These are phyloP conservation scores for Vitis hybrid DNA, from an alignment of 177 flowering plant genomes.

Conservation along the genomic window DNA sequence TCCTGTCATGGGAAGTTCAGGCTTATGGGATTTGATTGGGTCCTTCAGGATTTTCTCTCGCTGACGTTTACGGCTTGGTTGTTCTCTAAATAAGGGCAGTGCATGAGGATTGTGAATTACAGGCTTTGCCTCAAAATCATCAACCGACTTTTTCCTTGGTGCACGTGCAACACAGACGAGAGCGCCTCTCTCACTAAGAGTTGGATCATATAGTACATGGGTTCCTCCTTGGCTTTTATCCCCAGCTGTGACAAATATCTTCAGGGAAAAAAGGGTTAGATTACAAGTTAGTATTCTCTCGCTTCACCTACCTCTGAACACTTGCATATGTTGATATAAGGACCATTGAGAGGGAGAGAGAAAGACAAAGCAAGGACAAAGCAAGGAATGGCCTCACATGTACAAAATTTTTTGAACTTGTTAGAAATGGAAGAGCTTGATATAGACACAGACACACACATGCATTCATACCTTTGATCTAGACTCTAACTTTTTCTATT, in stretches of 20 bases:
- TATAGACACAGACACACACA: no score
- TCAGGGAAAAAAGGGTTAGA: constrained; percentile 7
- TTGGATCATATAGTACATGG: constrained; percentile 87
- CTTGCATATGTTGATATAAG: no score
- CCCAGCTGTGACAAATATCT: constrained; percentile 88
- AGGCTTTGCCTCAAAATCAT: constrained; percentile 81
- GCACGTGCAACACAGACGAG: constrained; percentile 97
- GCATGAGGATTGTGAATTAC: constrained; percentile 98
- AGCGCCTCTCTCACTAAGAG: constrained; percentile 91
- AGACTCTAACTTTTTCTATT: no score
- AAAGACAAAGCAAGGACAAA: not conserved
- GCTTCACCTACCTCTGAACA: not conserved
- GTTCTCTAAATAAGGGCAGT: constrained; percentile 91
- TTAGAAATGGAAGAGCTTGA: no score
- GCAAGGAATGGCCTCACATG: no score
- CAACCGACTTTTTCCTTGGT: constrained; percentile 87
- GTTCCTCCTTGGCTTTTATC: constrained; percentile 92
- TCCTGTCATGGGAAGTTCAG: constrained; percentile 88
- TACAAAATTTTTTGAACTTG: no score
- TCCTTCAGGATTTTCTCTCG: constrained; percentile 90
- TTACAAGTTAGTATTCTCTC: not conserved
- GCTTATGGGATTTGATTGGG: constrained; percentile 91
- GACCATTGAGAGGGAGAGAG: not conserved
- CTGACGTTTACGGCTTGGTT: constrained; percentile 94
- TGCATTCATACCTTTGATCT: no score